Conservation (phyloP, 495 filamentous ascomycete genomes). For the Mytilinidion resinicola region DNA sequence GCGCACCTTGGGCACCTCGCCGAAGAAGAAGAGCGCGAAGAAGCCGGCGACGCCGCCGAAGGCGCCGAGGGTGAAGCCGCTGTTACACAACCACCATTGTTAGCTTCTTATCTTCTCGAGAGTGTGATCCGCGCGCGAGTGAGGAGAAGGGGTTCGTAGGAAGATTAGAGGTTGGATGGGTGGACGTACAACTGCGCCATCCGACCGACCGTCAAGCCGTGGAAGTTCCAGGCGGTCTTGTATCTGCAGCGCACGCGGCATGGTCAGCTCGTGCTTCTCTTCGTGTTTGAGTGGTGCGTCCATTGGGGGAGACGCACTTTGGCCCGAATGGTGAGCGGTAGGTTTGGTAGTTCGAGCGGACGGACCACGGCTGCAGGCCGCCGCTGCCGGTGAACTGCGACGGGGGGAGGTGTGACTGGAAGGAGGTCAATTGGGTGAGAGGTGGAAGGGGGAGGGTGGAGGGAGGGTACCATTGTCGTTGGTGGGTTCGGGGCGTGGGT, state of each 20-base stretch:
- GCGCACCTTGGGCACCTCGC: conserved; percentile 60
- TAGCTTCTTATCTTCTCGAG: not conserved
- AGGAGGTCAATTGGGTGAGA: not conserved
- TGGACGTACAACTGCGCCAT: conserved; percentile 47
- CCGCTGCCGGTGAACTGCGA: not conserved
- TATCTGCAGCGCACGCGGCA: conserved; percentile 40
- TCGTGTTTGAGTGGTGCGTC: not conserved
- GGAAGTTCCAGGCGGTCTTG: conserved; percentile 42
- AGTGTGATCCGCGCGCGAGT: not conserved
- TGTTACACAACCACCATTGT: conserved; percentile 36
- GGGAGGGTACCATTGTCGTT: no score
- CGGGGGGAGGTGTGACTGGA: not conserved
- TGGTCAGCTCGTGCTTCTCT: not conserved
- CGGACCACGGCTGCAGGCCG: conserved; percentile 25
- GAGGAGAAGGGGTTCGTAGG: not conserved
- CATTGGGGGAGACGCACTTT: conserved; percentile 17
- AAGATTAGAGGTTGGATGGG: not conserved
- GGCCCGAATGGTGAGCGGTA: conserved; percentile 31
- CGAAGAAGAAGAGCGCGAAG: conserved; percentile 65
- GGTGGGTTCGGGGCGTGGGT: no score
- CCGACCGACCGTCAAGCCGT: conserved; percentile 44
- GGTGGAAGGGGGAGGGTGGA: no score
- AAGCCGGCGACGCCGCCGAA: conserved; percentile 58
- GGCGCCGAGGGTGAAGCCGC: conserved; percentile 47
- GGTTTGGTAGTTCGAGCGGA: conserved; percentile 25